Evolutionary conservation across 2,329 filamentous ascomycete species (phyloP).

Genomic region (Claviceps lovelessii): DNA sequence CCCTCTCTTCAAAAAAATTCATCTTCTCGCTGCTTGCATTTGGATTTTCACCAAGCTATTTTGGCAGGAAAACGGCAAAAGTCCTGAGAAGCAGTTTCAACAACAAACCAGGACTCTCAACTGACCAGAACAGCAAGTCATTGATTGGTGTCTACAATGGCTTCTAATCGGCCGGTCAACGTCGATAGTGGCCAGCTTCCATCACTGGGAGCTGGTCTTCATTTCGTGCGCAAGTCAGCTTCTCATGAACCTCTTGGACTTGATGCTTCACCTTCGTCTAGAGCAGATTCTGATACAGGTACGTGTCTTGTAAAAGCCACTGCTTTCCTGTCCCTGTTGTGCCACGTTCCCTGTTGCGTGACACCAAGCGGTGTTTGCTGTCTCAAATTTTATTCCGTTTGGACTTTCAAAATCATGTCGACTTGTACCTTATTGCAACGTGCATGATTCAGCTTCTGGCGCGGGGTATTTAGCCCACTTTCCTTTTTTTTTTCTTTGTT

Average conservation of each 20-base stretch:
- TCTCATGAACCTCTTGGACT: slow-evolving; percentile 8
- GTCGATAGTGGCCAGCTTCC: neutral
- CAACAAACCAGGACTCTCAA: neutral
- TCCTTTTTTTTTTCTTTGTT: neutral
- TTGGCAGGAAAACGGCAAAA: neutral
- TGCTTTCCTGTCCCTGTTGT: neutral
- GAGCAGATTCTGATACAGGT: slow-evolving; percentile 1
- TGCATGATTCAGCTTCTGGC: neutral
- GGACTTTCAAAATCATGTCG: neutral
- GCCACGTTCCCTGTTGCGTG: neutral
- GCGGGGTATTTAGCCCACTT: neutral
- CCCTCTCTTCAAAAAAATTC: neutral
- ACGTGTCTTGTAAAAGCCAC: neutral
- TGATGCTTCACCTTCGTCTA: slow-evolving; percentile 2
- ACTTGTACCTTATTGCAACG: neutral
- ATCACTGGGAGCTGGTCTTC: slow-evolving; percentile 3
- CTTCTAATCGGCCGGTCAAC: neutral
- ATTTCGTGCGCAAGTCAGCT: slow-evolving; percentile 5
- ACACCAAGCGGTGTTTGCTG: neutral
- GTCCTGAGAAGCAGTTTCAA: neutral
- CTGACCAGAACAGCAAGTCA: neutral
- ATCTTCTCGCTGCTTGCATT: neutral
- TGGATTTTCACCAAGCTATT: neutral
- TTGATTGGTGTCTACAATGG: neutral
- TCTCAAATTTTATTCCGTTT: neutral